Evolutionary conservation across 176 grass and related monocot species (phyloP).

Genomic region (Tuctoria greenei): DNA sequence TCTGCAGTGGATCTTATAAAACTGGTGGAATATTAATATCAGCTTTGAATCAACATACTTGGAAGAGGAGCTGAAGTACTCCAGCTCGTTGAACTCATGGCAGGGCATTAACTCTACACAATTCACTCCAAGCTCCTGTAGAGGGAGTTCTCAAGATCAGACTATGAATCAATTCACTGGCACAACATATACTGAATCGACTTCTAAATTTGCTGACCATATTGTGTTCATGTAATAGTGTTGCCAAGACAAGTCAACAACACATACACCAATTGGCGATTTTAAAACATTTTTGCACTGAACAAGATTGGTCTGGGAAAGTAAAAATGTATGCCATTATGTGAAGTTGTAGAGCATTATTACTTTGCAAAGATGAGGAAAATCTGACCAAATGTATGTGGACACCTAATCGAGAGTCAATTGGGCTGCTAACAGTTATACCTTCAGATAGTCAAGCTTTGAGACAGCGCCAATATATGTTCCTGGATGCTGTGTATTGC

Average conservation of each 20-base stretch:
- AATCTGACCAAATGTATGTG: background rate
- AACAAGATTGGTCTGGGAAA: background rate
- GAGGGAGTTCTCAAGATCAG: slow-evolving; percentile 28
- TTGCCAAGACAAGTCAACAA: slow-evolving; percentile 6
- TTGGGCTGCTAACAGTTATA: slow-evolving; percentile 36
- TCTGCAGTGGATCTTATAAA: slow-evolving; percentile 7
- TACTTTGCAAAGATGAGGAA: slow-evolving; percentile 2
- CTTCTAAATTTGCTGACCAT: background rate
- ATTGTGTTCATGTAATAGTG: background rate
- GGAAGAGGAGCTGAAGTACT: slow-evolving; percentile 62
- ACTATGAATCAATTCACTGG: slow-evolving; percentile 1
- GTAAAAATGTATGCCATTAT: background rate
- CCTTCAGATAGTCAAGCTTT: slow-evolving; percentile 87
- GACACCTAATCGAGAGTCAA: background rate
- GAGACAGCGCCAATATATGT: slow-evolving; percentile 70
- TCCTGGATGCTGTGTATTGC: slow-evolving; percentile 66
- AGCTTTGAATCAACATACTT: slow-evolving; percentile 55
- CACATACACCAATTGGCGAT: background rate
- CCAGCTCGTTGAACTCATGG: slow-evolving; percentile 95
- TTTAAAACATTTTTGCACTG: background rate
- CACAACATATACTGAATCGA: background rate
- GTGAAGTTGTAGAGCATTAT: background rate
- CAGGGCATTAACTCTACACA: slow-evolving; percentile 97
- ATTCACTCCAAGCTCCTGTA: slow-evolving; percentile 88
- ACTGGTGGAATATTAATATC: background rate